These are phyloP conservation scores for Lathyrus aphaca DNA, from an alignment of 306 rosid genomes.

Conservation along the genomic window DNA sequence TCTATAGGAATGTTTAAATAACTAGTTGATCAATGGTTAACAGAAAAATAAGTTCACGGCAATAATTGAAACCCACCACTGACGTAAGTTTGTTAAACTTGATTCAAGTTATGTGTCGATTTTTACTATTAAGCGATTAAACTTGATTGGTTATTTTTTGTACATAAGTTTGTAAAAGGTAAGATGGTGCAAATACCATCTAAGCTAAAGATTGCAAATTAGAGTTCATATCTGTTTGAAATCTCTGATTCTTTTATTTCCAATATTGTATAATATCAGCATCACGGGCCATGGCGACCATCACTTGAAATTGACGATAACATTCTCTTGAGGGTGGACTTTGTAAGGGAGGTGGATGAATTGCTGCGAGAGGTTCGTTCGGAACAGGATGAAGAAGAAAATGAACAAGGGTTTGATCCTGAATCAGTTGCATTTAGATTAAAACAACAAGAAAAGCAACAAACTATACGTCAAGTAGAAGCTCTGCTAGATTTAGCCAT, in stretches of 20 bases:
- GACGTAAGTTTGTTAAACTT: not conserved
- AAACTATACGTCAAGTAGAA: conserved; percentile 69
- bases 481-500: conserved; percentile 79
- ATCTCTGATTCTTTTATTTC: not conserved
- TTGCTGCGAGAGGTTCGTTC: conserved; percentile 73
- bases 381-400: conserved; percentile 47
- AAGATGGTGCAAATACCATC: conserved; percentile 13
- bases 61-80: conserved; percentile 16
- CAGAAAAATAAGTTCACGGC: not conserved
- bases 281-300: conserved; percentile 69
- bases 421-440: conserved; percentile 79
- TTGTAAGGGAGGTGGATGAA: conserved; percentile 87
- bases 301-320: conserved; percentile 67
- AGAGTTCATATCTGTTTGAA: not conserved
- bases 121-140: not conserved
- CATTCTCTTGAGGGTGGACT: conserved; percentile 78
- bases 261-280: conserved; percentile 52
- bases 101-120: not conserved
- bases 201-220: conserved; percentile 11
- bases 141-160: conserved; percentile 4
- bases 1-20: not conserved
- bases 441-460: conserved; percentile 89
- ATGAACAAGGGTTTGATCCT: conserved; percentile 59
- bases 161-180: conserved; percentile 26
- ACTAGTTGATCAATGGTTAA: conserved; percentile 2